A percentile compares a stretch with the other conserved stretches of the same genome.
phyloP scores from a whole-genome alignment of 768 basidiomycete genomes.

The Termitomyces sp. region DNA sequence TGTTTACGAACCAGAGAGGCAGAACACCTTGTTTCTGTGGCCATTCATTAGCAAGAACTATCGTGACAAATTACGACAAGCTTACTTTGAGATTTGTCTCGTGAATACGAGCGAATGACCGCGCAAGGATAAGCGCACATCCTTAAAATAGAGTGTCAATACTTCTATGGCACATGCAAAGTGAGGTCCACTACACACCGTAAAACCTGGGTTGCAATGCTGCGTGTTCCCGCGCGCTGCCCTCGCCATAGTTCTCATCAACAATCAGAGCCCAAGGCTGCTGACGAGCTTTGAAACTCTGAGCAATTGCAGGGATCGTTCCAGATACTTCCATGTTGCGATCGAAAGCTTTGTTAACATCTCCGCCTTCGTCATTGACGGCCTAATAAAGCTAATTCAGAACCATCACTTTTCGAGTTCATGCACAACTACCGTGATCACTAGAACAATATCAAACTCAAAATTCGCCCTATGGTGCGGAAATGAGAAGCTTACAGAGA shows the following conservation, averaged over 20 bases:
- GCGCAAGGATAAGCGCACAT: slow-evolving; percentile 81
- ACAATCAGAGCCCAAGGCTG: slow-evolving; percentile 95
- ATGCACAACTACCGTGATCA: slow-evolving; percentile 68
- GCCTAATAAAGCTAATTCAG: slow-evolving; percentile 43
- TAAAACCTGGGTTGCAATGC: slow-evolving; percentile 96
- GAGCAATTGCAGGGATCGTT: slow-evolving; percentile 89
- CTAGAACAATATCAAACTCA: slow-evolving; percentile 33
- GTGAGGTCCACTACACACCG: slow-evolving; percentile 37
- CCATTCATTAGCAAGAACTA: slow-evolving; percentile 10
- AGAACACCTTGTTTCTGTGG: slow-evolving; percentile 94
- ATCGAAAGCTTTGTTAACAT: slow-evolving; percentile 90
- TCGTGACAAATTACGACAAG: background rate
- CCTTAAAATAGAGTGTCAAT: slow-evolving; percentile 39
- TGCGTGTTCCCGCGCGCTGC: slow-evolving; percentile 96
- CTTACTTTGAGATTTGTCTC: slow-evolving; percentile 93
- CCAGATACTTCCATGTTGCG: slow-evolving; percentile 58
- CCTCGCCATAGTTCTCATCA: slow-evolving; percentile 97
- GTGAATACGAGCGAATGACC: slow-evolving; percentile 97
- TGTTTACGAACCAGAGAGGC: slow-evolving; percentile 91
- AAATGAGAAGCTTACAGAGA: slow-evolving; percentile 54
- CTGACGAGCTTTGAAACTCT: slow-evolving; percentile 76
- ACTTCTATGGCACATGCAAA: background rate
- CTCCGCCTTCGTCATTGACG: slow-evolving; percentile 91
- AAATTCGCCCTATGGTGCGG: background rate
- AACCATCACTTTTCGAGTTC: background rate